Evolutionary conservation across 1,139 yeast species (phyloP), one percentile per base, ranked within the genome.

Genomic region (Yamadazyma blattariae): DNA sequence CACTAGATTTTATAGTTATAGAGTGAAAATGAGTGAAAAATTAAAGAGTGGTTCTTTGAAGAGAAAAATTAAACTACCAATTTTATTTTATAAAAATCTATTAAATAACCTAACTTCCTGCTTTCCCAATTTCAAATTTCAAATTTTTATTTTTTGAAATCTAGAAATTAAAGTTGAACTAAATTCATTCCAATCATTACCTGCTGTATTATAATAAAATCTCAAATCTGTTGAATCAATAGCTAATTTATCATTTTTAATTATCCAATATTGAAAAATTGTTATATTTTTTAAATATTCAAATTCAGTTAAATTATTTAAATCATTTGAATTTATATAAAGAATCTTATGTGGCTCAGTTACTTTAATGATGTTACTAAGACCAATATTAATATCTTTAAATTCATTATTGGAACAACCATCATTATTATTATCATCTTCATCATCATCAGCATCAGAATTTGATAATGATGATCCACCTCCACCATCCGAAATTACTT

Each of bases 201-300:
- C 34, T 23, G 16, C n/a, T 4, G 23, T 33, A 29, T 46, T 48
- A 39, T 57, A 58, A 26, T 54, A 38, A 11, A 45, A 37, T 35
- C 56, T 56, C 20, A 56, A 41, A 14, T 35, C 41, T 10, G 42
- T 24, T 5, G 61, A 45, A 3, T 50, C 54, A 7, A 54, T 40
- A 1, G 54, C 63, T 24, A 45, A 46, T 1, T 40, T 39, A 22
- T 36, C 34, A 7, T 40, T 46, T 4, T 46, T 43, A 6, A 38
- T 41, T 3, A 53, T 37, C 20, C 67, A 45, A 23, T 42, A 53
- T 27, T 65, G 67, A 37, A 55, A 64, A 13, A 63, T 35, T 0
- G 68, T 50, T 11, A 60, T 50, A 50, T 56, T 57, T 40, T 53
- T 57, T 25, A 67, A 50, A 11, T 67, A 45, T 12, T 51, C 50